Evolutionary conservation across 768 basidiomycete genomes (phyloP).

Genomic region (Trametes coccinea): DNA sequence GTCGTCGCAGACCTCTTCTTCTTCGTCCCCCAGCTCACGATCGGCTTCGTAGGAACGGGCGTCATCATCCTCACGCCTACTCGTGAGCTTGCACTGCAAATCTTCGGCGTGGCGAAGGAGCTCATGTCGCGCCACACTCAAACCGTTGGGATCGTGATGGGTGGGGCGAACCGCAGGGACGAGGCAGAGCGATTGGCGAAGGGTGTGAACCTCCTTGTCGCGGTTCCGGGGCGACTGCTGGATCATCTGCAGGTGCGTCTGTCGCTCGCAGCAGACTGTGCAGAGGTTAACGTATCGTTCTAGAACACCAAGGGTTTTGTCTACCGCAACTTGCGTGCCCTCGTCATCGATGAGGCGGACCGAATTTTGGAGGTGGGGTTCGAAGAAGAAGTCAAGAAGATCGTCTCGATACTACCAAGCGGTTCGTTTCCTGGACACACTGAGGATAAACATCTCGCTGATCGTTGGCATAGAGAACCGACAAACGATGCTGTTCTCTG

Average conservation of each 20-base stretch:
- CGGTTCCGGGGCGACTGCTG: constrained; percentile 90
- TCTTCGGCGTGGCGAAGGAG: constrained; percentile 96
- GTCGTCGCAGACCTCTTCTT: no score
- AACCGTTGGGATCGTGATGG: constrained; percentile 97
- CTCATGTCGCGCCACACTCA: constrained; percentile 94
- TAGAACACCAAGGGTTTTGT: constrained; percentile 98
- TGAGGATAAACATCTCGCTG: background rate
- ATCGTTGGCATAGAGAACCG: constrained; percentile 68
- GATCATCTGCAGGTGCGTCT: constrained; percentile 89
- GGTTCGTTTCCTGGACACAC: constrained; percentile 46
- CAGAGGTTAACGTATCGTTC: background rate
- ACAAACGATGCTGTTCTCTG: constrained; percentile 98
- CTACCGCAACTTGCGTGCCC: constrained; percentile 89
- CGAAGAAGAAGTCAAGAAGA: constrained; percentile 99
- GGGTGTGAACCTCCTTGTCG: constrained; percentile 95
- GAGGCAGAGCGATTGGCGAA: constrained; percentile 94
- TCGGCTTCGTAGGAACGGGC: constrained; percentile 74
- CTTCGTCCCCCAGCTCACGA: background rate
- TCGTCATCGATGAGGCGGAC: constrained; percentile 98
- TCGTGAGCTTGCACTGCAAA: constrained; percentile 94
- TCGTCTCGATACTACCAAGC: constrained; percentile 86
- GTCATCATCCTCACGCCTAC: constrained; percentile 95
- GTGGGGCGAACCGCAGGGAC: constrained; percentile 94
- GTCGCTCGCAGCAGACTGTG: background rate
- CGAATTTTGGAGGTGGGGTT: constrained; percentile 97